Percentiles rank a stretch among this genome's conserved stretches.
These are phyloP conservation scores for Phytophthora cryptogea DNA, from an alignment of 352 stramenopile species.

Conservation along the genomic window DNA sequence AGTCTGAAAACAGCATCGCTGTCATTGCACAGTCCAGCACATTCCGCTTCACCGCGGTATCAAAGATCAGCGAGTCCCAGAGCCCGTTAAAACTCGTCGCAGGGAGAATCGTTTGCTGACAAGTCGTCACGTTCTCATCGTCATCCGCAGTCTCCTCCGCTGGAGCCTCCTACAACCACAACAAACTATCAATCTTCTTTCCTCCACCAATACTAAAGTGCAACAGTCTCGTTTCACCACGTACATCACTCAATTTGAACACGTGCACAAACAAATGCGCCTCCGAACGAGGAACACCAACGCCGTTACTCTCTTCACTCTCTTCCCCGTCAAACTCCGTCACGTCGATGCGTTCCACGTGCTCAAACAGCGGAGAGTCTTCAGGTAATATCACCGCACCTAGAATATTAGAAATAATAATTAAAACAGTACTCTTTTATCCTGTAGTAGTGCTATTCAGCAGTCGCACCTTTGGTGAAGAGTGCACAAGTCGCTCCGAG, in stretches of 20 bases:
- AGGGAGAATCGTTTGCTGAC: slow-evolving; percentile 76
- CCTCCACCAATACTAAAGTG: background rate
- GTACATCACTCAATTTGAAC: slow-evolving; percentile 74
- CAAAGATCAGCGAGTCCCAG: slow-evolving; percentile 89
- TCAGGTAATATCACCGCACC: slow-evolving; percentile 35
- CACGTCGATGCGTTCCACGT: slow-evolving; percentile 49
- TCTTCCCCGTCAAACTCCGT: slow-evolving; percentile 40
- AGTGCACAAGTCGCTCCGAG: slow-evolving; percentile 29
- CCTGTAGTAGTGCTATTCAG: background rate
- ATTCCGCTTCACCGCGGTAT: slow-evolving; percentile 72
- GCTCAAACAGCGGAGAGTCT: slow-evolving; percentile 27
- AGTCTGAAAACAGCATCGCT: slow-evolving; percentile 90
- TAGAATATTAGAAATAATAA: slow-evolving; percentile 17
- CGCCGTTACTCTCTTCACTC: slow-evolving; percentile 2
- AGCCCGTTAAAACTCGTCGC: slow-evolving; percentile 66
- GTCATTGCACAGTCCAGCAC: slow-evolving; percentile 91
- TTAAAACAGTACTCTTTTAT: background rate
- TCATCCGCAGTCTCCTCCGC: slow-evolving; percentile 80
- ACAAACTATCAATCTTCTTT: background rate
- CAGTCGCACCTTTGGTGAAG: slow-evolving; percentile 34
- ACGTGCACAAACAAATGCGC: slow-evolving; percentile 67
- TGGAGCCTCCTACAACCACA: slow-evolving; percentile 52
- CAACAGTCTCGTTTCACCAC: slow-evolving; percentile 9
- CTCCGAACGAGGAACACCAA: slow-evolving; percentile 29
- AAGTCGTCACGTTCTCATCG: slow-evolving; percentile 82